Base-by-base conservation (phyloP, 129 eudicot species). In the Dittrichia graveolens region DNA sequence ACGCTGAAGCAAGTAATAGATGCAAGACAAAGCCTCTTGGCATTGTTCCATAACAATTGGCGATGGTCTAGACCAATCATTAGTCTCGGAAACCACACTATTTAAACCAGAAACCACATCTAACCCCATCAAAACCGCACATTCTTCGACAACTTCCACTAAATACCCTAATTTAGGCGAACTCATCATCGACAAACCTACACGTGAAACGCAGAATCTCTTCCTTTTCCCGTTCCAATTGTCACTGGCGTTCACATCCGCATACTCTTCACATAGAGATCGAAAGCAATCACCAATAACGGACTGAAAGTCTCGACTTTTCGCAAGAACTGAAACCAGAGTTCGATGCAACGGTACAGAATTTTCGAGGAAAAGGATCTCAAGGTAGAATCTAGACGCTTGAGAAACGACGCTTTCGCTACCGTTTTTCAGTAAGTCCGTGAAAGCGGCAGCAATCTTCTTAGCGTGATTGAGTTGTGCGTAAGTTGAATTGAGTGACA, bases 1-100 rank as follows among this genome's bases (percentile, higher is more conserved):
- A 6, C 97, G 82, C 53, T 95, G 99, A 47, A 95, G 87, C 90
- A 95, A 85, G 83, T 95, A 95, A 78, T 95, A 95, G 67, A 86
- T 53, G 60, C 97, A 91, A n/a, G 99, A 95, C 57, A 95, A 84
- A 18, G 91, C 97, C 61, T 95, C 99, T 67, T 95, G 99, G 45
- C 99, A 95, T 46, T 95, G 97, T 54, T 95, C 99, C 99, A 91
- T 91, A 14, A 91, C 96, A 63, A 91, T 50, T 0, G 99, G 99
- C 8, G 99, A 95, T 45, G 96, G 96, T 69, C 92, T 79, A 59
- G 80, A 84, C 63, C 77, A 78, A 9, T 87, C 86, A 19, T 78
- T 74, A 13, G 87, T 86, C 82, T 90, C 96, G 0, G 16, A 59
- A 58, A 91, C 66, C 48, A 95, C 90, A 64, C 83, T 63, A 19